Evolutionary conservation across 1,284 basidiomycete species (phyloP).

Genomic region (Vanrija pseudolonga): DNA sequence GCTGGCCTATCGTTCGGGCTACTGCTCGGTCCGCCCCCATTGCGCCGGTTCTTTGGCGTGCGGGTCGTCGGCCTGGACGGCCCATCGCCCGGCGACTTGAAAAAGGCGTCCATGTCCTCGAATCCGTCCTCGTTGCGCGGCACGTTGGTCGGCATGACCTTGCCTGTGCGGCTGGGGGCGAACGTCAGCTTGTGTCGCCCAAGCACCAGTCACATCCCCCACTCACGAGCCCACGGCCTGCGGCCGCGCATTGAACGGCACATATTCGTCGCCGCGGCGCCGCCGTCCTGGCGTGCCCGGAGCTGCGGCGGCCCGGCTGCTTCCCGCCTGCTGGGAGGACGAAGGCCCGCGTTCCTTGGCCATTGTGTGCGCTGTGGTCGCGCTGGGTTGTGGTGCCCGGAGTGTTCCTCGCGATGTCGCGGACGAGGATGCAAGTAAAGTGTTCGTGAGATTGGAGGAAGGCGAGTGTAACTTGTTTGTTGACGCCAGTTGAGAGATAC

Average conservation of each 20-base stretch:
- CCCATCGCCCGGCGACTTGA: slow-evolving; percentile 48
- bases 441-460: too few species aligned
- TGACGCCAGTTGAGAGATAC: too few species aligned
- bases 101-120: slow-evolving; percentile 72
- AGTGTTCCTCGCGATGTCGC: too few species aligned
- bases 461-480: too few species aligned
- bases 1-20: not conserved
- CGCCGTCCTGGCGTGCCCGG: slow-evolving; percentile 8
- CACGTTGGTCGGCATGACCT: slow-evolving; percentile 52
- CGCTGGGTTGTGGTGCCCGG: too few species aligned
- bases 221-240: slow-evolving; percentile 46
- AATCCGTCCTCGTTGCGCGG: slow-evolving; percentile 75
- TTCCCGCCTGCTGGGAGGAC: too few species aligned
- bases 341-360: too few species aligned
- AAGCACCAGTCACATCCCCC: too few species aligned
- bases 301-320: too few species aligned
- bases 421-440: too few species aligned
- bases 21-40: not conserved
- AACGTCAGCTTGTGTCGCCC: not conserved
- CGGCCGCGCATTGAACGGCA: slow-evolving; percentile 40
- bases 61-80: not conserved
- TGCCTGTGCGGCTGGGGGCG: slow-evolving; percentile 35
- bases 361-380: too few species aligned
- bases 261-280: slow-evolving; percentile 25
- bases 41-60: slow-evolving; percentile 44